A percentile compares a stretch with the other conserved stretches of the same genome.
Conservation (phyloP, 176 grass and related monocot genomes). For the Musa beccarii region DNA sequence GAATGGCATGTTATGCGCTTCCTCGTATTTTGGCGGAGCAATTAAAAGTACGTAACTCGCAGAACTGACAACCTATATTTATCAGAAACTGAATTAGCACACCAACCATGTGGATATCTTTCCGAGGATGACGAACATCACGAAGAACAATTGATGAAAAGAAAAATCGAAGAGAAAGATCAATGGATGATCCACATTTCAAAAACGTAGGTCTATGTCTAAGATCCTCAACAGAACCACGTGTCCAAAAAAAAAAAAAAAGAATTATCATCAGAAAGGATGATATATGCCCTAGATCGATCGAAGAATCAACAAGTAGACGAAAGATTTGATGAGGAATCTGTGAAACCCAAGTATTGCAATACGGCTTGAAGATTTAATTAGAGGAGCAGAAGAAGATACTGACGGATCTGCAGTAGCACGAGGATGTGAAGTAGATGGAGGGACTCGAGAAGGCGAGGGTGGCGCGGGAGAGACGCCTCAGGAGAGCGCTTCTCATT, state of each 20-base stretch:
- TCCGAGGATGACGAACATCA: neutral
- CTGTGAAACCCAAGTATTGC: neutral
- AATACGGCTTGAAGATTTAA: neutral
- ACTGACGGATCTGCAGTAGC: constrained; percentile 8
- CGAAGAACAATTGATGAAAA: neutral
- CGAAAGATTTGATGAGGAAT: neutral
- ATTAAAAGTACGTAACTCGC: too few species aligned
- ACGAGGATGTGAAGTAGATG: neutral
- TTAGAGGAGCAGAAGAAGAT: neutral
- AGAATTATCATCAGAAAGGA: neutral
- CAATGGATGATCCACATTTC: neutral
- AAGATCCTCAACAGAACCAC: neutral
- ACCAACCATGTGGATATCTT: too few species aligned
- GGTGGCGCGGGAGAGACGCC: constrained; percentile 15
- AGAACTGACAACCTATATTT: too few species aligned
- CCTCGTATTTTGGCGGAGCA: too few species aligned
- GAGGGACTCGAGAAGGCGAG: neutral
- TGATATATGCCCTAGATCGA: neutral
- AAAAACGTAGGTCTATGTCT: neutral
- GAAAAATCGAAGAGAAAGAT: neutral
- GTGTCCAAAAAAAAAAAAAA: neutral
- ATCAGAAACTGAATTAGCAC: too few species aligned
- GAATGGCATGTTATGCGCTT: too few species aligned
- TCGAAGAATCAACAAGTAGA: too few species aligned
- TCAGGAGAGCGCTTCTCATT: constrained; percentile 9